Evolutionary conservation across 352 stramenopile genomes (phyloP).

Genomic region (Elongisporangium anandrum): DNA sequence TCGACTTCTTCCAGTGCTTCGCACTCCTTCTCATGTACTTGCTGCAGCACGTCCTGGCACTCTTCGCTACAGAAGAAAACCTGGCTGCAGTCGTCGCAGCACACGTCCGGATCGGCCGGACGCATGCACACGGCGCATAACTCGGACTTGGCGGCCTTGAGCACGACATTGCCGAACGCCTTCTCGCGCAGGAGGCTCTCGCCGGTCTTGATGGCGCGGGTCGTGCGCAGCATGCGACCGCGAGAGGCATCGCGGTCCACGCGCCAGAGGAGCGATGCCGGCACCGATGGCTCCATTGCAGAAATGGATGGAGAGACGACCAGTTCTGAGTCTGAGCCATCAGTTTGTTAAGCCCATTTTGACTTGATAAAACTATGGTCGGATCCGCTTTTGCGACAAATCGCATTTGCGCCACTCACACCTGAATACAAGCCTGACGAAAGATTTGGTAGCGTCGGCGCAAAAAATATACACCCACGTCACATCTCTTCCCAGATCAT

Average conservation of each 20-base stretch:
- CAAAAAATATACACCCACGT: constrained; percentile 5
- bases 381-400: not conserved
- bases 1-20: constrained; percentile 40
- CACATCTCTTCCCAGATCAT: not conserved
- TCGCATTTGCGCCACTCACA: not conserved
- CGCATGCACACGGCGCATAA: constrained; percentile 40
- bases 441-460: constrained; percentile 1
- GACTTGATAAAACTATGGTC: not conserved
- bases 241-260: constrained; percentile 20
- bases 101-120: constrained; percentile 35
- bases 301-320: not conserved
- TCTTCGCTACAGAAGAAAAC: constrained; percentile 46
- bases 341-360: not conserved
- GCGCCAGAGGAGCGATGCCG: constrained; percentile 20
- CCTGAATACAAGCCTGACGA: not conserved
- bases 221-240: constrained; percentile 25
- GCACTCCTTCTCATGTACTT: constrained; percentile 41
- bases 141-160: constrained; percentile 16
- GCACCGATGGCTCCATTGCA: constrained; percentile 10
- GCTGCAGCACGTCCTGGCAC: constrained; percentile 25
- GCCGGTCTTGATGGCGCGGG: constrained; percentile 14
- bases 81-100: constrained; percentile 45
- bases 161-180: constrained; percentile 31
- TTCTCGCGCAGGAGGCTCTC: constrained; percentile 28
- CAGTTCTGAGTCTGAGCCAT: not conserved